phyloP scores from a whole-genome alignment of 2,329 filamentous ascomycete species.

The Alternaria rosae region DNA sequence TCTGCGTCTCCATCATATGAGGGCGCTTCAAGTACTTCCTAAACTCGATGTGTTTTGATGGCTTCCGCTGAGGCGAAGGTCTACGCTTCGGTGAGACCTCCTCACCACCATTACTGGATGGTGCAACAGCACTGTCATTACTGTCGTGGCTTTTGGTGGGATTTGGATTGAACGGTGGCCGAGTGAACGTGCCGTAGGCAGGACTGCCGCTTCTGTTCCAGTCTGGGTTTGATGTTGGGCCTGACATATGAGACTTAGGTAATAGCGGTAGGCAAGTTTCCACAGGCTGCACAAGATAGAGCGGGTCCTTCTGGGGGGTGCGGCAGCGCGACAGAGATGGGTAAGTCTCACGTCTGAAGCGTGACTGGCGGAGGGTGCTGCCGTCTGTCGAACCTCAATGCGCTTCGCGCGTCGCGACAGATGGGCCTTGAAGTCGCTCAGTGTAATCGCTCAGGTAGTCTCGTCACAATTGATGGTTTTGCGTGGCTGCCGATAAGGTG shows the following conservation, averaged over 20 bases:
- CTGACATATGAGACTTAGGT: slow-evolving; percentile 32
- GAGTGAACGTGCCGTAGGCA: slow-evolving; percentile 35
- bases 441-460: slow-evolving; percentile 1
- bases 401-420: not conserved
- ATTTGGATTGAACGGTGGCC: slow-evolving; percentile 24
- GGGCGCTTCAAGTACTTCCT: slow-evolving; percentile 44
- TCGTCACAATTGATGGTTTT: not conserved
- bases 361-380: slow-evolving; percentile 6
- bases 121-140: slow-evolving; percentile 26
- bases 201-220: slow-evolving; percentile 30
- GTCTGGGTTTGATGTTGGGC: slow-evolving; percentile 36
- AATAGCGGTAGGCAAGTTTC: not conserved
- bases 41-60: slow-evolving; percentile 42
- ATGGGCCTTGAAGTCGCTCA: not conserved
- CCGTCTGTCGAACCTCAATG: slow-evolving; percentile 3
- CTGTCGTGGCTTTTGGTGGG: slow-evolving; percentile 23
- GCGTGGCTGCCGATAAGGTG: slow-evolving; percentile 17
- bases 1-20: slow-evolving; percentile 40
- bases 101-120: slow-evolving; percentile 26
- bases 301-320: slow-evolving; percentile 6
- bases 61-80: slow-evolving; percentile 24
- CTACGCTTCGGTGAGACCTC: slow-evolving; percentile 29
- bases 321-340: not conserved
- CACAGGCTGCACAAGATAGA: slow-evolving; percentile 1
- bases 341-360: slow-evolving; percentile 12